These are phyloP conservation scores for Cutaneotrichosporon dermatis DNA, from an alignment of 1,284 basidiomycete genomes.

Conservation along the genomic window DNA sequence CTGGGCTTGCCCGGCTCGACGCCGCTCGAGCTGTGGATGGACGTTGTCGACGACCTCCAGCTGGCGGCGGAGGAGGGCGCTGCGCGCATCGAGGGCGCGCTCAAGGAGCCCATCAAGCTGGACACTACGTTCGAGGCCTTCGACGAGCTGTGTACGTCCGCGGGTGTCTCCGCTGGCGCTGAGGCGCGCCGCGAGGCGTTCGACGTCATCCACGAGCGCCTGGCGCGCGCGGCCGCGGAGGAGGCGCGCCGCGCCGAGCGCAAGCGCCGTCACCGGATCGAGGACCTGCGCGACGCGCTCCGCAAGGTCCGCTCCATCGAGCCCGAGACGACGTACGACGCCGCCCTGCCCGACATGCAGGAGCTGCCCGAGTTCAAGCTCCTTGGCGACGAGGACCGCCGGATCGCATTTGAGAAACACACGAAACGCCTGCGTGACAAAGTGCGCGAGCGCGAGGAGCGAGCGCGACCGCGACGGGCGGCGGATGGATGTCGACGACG, in stretches of 20 bases:
- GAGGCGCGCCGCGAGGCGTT: slow-evolving; percentile 61
- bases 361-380: slow-evolving; percentile 77
- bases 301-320: slow-evolving; percentile 81
- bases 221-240: slow-evolving; percentile 69
- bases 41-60: slow-evolving; percentile 79
- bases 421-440: slow-evolving; percentile 83
- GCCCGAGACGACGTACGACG: slow-evolving; percentile 67
- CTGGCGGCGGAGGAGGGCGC: slow-evolving; percentile 76
- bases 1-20: slow-evolving; percentile 89
- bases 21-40: slow-evolving; percentile 95
- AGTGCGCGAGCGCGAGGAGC: slow-evolving; percentile 56
- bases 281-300: slow-evolving; percentile 92
- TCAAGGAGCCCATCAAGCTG: slow-evolving; percentile 37
- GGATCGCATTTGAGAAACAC: slow-evolving; percentile 75
- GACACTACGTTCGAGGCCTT: slow-evolving; percentile 54
- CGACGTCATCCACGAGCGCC: slow-evolving; percentile 61
- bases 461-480: slow-evolving; percentile 21
- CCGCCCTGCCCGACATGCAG: slow-evolving; percentile 70
- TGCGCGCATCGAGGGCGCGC: slow-evolving; percentile 51
- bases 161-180: slow-evolving; percentile 48
- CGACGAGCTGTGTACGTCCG: slow-evolving; percentile 52
- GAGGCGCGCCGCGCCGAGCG: slow-evolving; percentile 77
- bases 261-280: slow-evolving; percentile 77
- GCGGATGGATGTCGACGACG: slow-evolving; percentile 11
- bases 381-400: slow-evolving; percentile 62